phyloP scores from a whole-genome alignment of 1,284 basidiomycete species.

The Cryptococcus sp. region DNA sequence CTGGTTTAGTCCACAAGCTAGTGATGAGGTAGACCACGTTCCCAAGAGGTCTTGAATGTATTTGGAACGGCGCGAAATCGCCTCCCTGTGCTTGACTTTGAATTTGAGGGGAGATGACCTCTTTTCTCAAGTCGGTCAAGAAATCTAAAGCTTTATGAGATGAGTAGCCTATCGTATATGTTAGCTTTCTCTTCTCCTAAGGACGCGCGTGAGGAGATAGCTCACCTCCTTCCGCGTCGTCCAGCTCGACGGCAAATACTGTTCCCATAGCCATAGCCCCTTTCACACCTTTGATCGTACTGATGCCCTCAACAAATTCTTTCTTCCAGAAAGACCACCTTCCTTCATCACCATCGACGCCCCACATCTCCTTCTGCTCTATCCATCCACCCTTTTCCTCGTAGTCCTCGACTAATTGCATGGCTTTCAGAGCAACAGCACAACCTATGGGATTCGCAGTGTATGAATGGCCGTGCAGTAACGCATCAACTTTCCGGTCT shows the following conservation, averaged over 20 bases:
- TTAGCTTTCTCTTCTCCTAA: background rate
- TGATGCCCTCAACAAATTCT: conserved; percentile 67
- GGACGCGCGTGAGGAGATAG: conserved; percentile 7
- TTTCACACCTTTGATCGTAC: conserved; percentile 61
- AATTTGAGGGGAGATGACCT: background rate
- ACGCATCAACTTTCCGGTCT: conserved; percentile 72
- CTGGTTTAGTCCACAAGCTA: conserved; percentile 60
- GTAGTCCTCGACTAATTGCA: conserved; percentile 64
- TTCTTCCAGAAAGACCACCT: conserved; percentile 91
- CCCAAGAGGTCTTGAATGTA: conserved; percentile 87
- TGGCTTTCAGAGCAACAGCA: conserved; percentile 79
- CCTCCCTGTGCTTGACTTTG: background rate
- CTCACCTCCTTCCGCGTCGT: conserved; percentile 63
- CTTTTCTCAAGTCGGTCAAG: conserved; percentile 53
- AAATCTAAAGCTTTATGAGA: conserved; percentile 69
- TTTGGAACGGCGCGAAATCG: conserved; percentile 58
- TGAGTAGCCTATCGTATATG: conserved; percentile 62
- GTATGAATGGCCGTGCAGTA: conserved; percentile 94
- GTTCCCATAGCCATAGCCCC: conserved; percentile 87
- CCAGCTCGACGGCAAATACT: conserved; percentile 78
- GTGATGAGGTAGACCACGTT: conserved; percentile 94
- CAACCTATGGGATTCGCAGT: conserved; percentile 91
- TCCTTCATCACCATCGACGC: conserved; percentile 42
- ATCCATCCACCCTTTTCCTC: conserved; percentile 61
- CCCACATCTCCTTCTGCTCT: conserved; percentile 59